Base-by-base conservation (phyloP, 2,329 filamentous ascomycete species). In the Thielaviopsis punctulata region DNA sequence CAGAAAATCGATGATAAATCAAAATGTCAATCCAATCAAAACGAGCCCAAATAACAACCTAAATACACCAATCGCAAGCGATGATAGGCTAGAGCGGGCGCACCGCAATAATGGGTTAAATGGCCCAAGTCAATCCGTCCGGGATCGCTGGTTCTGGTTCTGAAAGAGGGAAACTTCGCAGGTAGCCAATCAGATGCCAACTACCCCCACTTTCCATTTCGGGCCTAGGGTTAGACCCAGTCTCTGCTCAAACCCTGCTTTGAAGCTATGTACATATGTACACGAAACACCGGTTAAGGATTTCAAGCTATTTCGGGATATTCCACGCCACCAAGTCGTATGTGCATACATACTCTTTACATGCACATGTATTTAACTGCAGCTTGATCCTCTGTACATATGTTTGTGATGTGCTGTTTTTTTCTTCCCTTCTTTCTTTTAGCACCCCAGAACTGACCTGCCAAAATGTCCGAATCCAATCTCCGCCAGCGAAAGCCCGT, bases 401-500 rank as follows among this genome's bases (percentile, higher is more conserved):
- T n/a, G n/a, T n/a, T n/a, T n/a, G n/a, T n/a, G n/a, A n/a, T 44
- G 21, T 19, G 19, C 44, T 44, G 25, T 25, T 23, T 15, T 5
- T 36, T 39, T 4, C 13, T n/a, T 41, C 15, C 8, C 36, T 41
- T 15, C n/a, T 19, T 41, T 19, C 6, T 7, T 41, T 10, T 41
- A 12, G 9, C 27, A 33, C 18, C 3, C 15, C 7, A 13, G 15
- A n/a, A 18, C 33, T 3, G 18, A 18, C 12, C 15, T 3, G n/a
- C 30, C 30, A 36, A 36, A 36, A 41, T 41, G 36, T 41, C 36
- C 8, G 36, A 41, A 18, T 41, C 36, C 4, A 41, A 15, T 3
- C n/a, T 55, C 30, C 51, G 54, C 24, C 54, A 53, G 51, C 54
- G 54, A 19, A 55, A 55, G n/a, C 18, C 47, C 18, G 44, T 21